Evolutionary conservation across 2,329 filamentous ascomycete genomes (phyloP).

Genomic region (Penicillium paneum): DNA sequence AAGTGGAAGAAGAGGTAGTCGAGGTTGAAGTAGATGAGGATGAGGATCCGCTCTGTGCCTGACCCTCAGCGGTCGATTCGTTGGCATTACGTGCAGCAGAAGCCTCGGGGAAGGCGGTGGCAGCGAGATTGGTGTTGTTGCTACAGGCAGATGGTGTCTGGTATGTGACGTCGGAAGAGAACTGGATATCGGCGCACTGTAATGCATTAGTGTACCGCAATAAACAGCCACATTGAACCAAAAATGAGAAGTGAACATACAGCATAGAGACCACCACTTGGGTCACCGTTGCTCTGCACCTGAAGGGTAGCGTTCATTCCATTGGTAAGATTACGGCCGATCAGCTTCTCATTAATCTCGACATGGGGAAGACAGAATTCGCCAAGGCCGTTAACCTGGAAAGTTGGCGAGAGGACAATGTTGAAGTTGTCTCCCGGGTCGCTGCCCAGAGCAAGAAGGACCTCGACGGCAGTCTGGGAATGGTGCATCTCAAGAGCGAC

Average conservation of each 20-base stretch:
- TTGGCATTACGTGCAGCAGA: slow-evolving; percentile 46
- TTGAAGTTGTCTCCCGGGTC: slow-evolving; percentile 62
- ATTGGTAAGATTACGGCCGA: slow-evolving; percentile 51
- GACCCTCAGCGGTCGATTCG: slow-evolving; percentile 36
- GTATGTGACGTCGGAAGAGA: slow-evolving; percentile 53
- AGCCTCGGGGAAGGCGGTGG: slow-evolving; percentile 41
- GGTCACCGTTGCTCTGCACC: slow-evolving; percentile 62
- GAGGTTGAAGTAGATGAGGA: slow-evolving; percentile 3
- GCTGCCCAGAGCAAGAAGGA: slow-evolving; percentile 53
- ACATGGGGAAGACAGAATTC: slow-evolving; percentile 65
- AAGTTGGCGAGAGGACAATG: slow-evolving; percentile 61
- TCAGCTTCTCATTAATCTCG: slow-evolving; percentile 28
- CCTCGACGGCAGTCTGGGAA: slow-evolving; percentile 50
- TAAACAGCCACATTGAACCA: background rate
- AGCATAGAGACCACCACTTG: slow-evolving; percentile 64
- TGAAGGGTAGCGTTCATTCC: slow-evolving; percentile 66
- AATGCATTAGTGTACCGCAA: background rate
- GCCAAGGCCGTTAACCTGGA: slow-evolving; percentile 60
- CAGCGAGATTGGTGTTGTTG: slow-evolving; percentile 56
- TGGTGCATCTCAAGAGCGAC: slow-evolving; percentile 54
- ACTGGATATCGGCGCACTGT: slow-evolving; percentile 71
- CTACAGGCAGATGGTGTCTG: slow-evolving; percentile 51
- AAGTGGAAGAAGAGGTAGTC: slow-evolving; percentile 6
- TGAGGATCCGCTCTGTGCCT: slow-evolving; percentile 26
- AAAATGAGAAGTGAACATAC: slow-evolving; percentile 37